These are phyloP conservation scores for Zygosaccharomyces bailii DNA, from an alignment of 805 yeast species.

Conservation along the genomic window DNA sequence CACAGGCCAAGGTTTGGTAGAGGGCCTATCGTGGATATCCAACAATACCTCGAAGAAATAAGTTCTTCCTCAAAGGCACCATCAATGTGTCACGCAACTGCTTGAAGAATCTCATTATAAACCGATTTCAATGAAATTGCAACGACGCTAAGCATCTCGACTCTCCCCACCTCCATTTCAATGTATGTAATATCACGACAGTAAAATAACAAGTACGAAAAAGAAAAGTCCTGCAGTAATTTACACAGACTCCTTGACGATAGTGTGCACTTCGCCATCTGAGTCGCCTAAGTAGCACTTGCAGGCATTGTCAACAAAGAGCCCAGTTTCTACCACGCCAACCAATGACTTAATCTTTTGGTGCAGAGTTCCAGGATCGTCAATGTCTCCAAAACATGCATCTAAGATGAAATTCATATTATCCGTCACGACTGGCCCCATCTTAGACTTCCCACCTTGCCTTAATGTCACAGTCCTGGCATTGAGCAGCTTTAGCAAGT, in stretches of 20 bases:
- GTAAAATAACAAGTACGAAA: neutral
- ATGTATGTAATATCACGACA: constrained; percentile 2
- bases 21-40: constrained; percentile 83
- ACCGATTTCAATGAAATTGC: neutral
- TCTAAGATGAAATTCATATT: constrained; percentile 91
- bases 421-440: constrained; percentile 96
- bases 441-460: constrained; percentile 87
- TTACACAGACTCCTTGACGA: constrained; percentile 10
- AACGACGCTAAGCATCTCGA: neutral
- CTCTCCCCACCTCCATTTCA: neutral
- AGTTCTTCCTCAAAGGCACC: neutral
- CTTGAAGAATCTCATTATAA: neutral
- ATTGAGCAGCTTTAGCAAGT: constrained; percentile 43
- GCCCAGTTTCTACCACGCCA: constrained; percentile 96
- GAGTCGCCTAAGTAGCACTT: constrained; percentile 88
- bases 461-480: constrained; percentile 68
- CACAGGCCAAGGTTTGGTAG: constrained; percentile 85
- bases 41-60: constrained; percentile 45
- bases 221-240: neutral
- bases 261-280: constrained; percentile 55
- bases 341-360: constrained; percentile 64
- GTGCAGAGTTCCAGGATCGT: constrained; percentile 53
- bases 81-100: neutral
- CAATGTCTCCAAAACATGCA: constrained; percentile 82
- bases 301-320: constrained; percentile 66